phyloP scores from a whole-genome alignment of 2,329 filamentous ascomycete species.

The Oidium heveae region DNA sequence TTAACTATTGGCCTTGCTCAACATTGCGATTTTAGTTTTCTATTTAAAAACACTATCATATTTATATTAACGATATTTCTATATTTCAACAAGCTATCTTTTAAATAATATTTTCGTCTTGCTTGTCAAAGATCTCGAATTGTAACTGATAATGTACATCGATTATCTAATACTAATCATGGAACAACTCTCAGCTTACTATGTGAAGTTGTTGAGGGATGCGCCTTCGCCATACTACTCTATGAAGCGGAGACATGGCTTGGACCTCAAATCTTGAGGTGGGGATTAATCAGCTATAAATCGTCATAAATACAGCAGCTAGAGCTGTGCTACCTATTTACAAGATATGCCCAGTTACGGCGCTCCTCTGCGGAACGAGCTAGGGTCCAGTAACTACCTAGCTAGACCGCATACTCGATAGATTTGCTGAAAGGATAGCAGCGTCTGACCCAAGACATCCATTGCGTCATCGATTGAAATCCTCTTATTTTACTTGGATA shows the following conservation, averaged over 20 bases:
- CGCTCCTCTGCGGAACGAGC: not conserved
- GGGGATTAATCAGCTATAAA: not conserved
- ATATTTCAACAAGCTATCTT: too few species aligned
- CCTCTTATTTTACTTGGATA: too few species aligned
- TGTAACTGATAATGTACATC: not conserved
- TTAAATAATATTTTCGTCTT: too few species aligned
- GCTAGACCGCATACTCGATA: not conserved
- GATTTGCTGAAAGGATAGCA: not conserved
- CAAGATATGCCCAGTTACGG: not conserved
- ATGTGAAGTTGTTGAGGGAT: not conserved
- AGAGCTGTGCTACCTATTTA: too few species aligned
- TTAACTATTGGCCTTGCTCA: too few species aligned
- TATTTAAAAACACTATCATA: too few species aligned
- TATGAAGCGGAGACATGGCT: too few species aligned
- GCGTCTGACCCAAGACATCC: not conserved
- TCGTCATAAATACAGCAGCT: not conserved
- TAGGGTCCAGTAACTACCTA: not conserved
- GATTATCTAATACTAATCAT: not conserved
- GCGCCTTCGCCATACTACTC: not conserved
- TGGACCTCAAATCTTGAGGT: not conserved
- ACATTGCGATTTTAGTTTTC: too few species aligned
- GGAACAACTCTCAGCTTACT: not conserved
- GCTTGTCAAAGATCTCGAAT: not conserved
- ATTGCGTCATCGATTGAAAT: too few species aligned
- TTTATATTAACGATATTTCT: too few species aligned